A percentile compares a stretch with the other conserved stretches of the same genome.
Conservation (phyloP, 2,329 filamentous ascomycete species). For the Paecilomyces sp. region DNA sequence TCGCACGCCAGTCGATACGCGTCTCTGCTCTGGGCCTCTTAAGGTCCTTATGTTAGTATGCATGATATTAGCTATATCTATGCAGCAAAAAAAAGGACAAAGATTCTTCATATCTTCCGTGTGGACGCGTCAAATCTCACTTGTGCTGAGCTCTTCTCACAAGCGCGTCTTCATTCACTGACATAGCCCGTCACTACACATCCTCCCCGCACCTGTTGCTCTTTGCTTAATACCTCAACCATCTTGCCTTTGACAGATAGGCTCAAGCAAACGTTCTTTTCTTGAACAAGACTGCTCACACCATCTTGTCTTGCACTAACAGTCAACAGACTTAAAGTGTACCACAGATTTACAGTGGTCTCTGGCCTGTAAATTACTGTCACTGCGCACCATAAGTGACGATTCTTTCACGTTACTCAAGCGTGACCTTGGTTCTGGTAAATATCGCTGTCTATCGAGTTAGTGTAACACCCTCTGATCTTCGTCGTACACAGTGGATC, state of each 20-base stretch:
- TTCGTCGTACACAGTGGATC: not conserved
- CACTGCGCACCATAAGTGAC: not conserved
- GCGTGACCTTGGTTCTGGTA: not conserved
- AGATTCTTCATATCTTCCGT: not conserved
- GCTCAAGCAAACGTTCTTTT: not conserved
- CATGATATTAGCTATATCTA: not conserved
- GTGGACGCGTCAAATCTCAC: not conserved
- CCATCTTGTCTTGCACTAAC: not conserved
- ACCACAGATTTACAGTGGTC: not conserved
- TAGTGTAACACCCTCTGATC: not conserved
- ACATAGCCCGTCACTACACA: not conserved
- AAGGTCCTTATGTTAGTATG: not conserved
- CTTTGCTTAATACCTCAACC: not conserved
- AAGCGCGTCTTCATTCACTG: not conserved
- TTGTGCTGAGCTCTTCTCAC: not conserved
- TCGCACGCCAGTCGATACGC: not conserved
- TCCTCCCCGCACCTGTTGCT: not conserved
- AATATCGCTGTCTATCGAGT: not conserved
- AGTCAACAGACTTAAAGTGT: not conserved
- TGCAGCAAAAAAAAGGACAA: not conserved
- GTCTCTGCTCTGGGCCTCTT: not conserved
- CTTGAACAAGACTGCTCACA: not conserved
- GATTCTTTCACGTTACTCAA: not conserved
- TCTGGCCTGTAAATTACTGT: not conserved
- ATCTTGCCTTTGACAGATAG: not conserved